Percentiles rank a stretch among this genome's conserved stretches.
These are phyloP conservation scores for Dactylis glomerata DNA, from an alignment of 176 grass and related monocot genomes.

Conservation along the genomic window DNA sequence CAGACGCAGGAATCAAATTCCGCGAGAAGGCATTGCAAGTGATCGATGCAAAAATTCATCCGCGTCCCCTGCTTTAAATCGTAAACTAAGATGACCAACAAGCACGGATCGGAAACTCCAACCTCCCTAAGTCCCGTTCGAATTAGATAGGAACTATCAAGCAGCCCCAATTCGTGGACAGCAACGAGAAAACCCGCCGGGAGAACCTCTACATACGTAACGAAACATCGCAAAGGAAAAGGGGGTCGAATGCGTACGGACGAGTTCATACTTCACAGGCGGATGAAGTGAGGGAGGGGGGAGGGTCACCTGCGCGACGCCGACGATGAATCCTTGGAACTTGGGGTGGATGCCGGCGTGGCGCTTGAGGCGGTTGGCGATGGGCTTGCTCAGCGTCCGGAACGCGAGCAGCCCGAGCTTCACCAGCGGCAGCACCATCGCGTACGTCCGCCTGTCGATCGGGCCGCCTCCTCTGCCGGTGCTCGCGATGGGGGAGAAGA, in stretches of 20 bases:
- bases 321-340: slow-evolving; percentile 79
- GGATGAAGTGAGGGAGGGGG: neutral
- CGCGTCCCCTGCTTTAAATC: neutral
- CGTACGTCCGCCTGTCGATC: neutral
- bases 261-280: neutral
- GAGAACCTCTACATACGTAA: neutral
- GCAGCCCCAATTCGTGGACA: neutral
- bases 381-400: slow-evolving; percentile 83
- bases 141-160: neutral
- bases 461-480: neutral
- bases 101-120: neutral
- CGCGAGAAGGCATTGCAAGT: neutral
- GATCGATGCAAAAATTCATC: neutral
- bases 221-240: neutral
- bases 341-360: slow-evolving; percentile 69
- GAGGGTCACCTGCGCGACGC: slow-evolving; percentile 66
- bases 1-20: neutral
- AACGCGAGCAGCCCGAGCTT: slow-evolving; percentile 75
- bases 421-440: slow-evolving; percentile 71
- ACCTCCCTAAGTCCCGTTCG: neutral
- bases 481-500: neutral
- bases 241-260: neutral
- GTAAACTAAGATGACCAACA: neutral
- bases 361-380: slow-evolving; percentile 76
- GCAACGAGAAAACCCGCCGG: neutral